Evolutionary conservation across 768 basidiomycete genomes (phyloP), one percentile per base, ranked within the genome.

Genomic region (Saitozyma podzolica): DNA sequence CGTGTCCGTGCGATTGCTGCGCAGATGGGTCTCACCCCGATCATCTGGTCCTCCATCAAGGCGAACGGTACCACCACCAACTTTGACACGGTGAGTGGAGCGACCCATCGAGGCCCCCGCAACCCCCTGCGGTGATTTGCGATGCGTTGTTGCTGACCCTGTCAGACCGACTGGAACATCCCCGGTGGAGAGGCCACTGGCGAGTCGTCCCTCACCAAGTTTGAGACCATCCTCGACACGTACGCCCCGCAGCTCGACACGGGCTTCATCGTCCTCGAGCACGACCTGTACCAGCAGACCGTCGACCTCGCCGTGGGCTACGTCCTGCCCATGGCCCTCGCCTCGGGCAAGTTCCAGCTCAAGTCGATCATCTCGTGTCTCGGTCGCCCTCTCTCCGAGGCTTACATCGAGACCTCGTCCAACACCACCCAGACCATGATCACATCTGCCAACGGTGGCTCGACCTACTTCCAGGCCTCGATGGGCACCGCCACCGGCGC

Each of bases 231-330:
- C 80, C 80, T 92, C 52, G 80, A 80, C 55, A 80, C 79, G 52
- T 88, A 87, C 69, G 87, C 84, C 8, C 80, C 85, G 3, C 72
- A 78, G 29, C 81, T 89, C 59, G 65, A 83, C 70, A 85, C 78
- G n/a, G 92, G 92, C 10, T 95, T 95, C 83, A 91, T 95, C 70
- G 89, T 91, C 54, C 84, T 95, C 42, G 89, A 90, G 78, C 82
- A 80, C 63, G 91, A 92, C 79, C 83, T 92, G 41, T 92, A 90
- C 83, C 86, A 88, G 78, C 88, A 92, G 76, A 83, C 87, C 1
- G 91, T 92, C 50, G 89, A 92, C 63, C 83, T 93, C 19, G 91
- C 91, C 4, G 88, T 88, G 45, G 90, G 89, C 43, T 92, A 92
- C 81, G 86, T 92, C 72, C 84, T 92, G 14, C 91, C 91, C 3